phyloP scores from a whole-genome alignment of 2,329 filamentous ascomycete genomes.

The Cladosporium halotolerans region DNA sequence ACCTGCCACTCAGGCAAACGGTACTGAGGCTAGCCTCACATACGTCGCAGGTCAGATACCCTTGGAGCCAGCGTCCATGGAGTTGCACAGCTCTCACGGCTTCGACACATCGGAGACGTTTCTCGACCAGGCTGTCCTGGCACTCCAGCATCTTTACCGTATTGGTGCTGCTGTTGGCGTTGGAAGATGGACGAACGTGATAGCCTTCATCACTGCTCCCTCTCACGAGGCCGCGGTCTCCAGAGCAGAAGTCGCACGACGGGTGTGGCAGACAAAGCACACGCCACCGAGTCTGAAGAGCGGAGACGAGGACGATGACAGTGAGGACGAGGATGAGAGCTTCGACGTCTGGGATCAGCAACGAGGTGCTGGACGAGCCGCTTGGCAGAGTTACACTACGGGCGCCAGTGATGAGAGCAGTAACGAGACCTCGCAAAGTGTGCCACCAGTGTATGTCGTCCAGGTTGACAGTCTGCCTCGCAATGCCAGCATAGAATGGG shows the following conservation, averaged over 20 bases:
- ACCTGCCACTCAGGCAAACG: conserved; percentile 24
- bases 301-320: conserved; percentile 28
- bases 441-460: conserved; percentile 65
- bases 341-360: conserved; percentile 62
- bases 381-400: conserved; percentile 19
- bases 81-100: conserved; percentile 33
- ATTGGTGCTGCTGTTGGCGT: conserved; percentile 68
- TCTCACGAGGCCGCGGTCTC: conserved; percentile 18
- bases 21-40: conserved; percentile 36
- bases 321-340: conserved; percentile 46
- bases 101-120: conserved; percentile 12
- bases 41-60: conserved; percentile 89
- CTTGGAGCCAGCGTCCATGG: conserved; percentile 74
- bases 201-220: conserved; percentile 62
- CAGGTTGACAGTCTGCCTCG: conserved; percentile 74
- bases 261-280: conserved; percentile 7
- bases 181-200: conserved; percentile 65
- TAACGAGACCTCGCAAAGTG: background rate
- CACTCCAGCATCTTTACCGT: conserved; percentile 84
- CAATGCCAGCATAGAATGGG: conserved; percentile 72
- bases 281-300: conserved; percentile 20
- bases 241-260: conserved; percentile 32
- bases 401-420: conserved; percentile 28
- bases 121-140: conserved; percentile 57
- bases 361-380: conserved; percentile 38